Base-by-base conservation (phyloP, 2,329 filamentous ascomycete genomes). In the Pezicula neosporulosa region DNA sequence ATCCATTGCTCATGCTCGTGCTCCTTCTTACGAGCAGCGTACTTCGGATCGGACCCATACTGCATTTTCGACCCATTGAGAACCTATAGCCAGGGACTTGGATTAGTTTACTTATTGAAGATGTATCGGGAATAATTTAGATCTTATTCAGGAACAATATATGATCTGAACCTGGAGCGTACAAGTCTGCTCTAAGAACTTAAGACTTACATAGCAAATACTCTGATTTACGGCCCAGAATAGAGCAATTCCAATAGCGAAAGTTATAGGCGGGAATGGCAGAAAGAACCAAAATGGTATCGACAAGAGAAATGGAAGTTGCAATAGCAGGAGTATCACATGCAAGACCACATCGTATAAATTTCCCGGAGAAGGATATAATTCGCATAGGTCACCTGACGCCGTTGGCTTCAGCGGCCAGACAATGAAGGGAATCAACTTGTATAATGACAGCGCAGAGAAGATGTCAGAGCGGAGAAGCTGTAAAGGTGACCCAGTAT, bases 1-100 rank as follows among this genome's bases (percentile, higher is more conserved):
- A 92, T 76, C 89, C 89, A 93, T 61, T 85, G 79, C 69, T 92
- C 88, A 48, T 82, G 74, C 10, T 73, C 71, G 64, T 72, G 67
- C n/a, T 63, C 74, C 0, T 74, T 66, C 3, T 70, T 68, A n/a
- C 56, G 72, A 0, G 74, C 66, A 1, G 82, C 75, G 55, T 79
- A 82, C 49, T 78, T 70, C 2, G 76, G 70, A 39, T 81, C 74
- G 1, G 82, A 83, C 16, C 68, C 66, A 58, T 78, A 83, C 3
- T 73, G 71, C 46, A 73, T 69, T 3, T 69, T 63, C 6, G 59
- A 64, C n/a, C 81, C 76, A 57, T 86, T 86, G 47, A 82, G 64
- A 30, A 80, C 24, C 24, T 24, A 24, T 24, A 24, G 21, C 7
- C 24, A 4, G 24, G 7, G 24, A 24, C 7, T 24, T 24, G 24